A percentile compares a stretch with the other conserved stretches of the same genome.
These are phyloP conservation scores for Gymnopilus junonius DNA, from an alignment of 768 basidiomycete genomes.

Conservation along the genomic window DNA sequence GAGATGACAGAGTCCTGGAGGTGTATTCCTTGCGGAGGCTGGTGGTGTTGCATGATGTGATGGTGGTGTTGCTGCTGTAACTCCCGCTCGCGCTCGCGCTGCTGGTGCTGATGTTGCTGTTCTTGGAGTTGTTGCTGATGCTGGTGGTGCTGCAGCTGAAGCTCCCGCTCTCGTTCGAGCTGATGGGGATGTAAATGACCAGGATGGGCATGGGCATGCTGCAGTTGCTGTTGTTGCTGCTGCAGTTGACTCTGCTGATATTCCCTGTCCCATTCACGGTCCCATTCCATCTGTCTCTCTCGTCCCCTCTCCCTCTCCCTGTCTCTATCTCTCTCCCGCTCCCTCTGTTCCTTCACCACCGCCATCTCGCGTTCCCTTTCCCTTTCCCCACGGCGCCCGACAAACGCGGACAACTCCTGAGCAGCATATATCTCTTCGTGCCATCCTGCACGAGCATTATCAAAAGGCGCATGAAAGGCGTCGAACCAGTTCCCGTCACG, in stretches of 20 bases:
- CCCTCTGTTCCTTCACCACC: background rate
- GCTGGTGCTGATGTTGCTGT: slow-evolving; percentile 2
- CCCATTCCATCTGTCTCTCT: slow-evolving; percentile 15
- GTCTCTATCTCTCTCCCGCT: slow-evolving; percentile 5
- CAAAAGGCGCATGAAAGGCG: background rate
- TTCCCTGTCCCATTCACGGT: slow-evolving; percentile 5
- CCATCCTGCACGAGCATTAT: background rate
- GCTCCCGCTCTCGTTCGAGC: background rate
- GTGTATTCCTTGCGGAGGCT: background rate
- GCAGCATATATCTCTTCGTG: background rate
- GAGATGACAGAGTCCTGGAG: background rate
- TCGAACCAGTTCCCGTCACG: background rate
- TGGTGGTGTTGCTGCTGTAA: background rate
- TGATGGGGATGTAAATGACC: background rate
- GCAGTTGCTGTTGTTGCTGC: slow-evolving; percentile 13
- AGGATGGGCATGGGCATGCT: background rate
- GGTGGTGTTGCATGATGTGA: background rate
- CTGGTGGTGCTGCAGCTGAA: slow-evolving; percentile 3
- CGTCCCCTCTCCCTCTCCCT: slow-evolving; percentile 15
- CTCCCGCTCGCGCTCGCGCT: slow-evolving; percentile 1
- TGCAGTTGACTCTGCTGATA: slow-evolving; percentile 14
- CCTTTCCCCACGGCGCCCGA: background rate
- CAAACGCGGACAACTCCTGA: background rate
- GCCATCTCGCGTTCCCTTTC: background rate
- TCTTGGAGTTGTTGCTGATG: slow-evolving; percentile 7